phyloP scores from a whole-genome alignment of 208 protist species.

The Acanthamoeba sp. region DNA sequence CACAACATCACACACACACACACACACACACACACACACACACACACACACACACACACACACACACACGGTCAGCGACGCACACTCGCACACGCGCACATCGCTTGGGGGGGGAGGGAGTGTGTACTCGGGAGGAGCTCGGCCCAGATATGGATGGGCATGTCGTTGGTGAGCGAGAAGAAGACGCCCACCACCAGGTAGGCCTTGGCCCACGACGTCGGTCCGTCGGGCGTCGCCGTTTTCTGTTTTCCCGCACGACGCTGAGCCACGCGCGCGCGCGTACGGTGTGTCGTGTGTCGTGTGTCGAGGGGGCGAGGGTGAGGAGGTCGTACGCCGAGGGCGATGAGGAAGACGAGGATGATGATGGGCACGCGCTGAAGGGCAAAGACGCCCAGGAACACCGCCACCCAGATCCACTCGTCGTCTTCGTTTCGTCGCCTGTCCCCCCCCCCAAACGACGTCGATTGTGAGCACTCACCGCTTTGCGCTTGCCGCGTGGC shows the following conservation, averaged over 20 bases:
- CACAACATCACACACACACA: neutral
- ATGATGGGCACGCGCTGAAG: constrained; percentile 80
- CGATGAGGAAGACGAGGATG: constrained; percentile 76
- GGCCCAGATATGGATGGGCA: constrained; percentile 81
- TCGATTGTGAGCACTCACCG: constrained; percentile 61
- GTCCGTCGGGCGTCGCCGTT: constrained; percentile 61
- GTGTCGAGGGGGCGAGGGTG: neutral
- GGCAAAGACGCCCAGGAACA: constrained; percentile 76
- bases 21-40: neutral
- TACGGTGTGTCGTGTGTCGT: neutral
- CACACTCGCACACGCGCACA: neutral
- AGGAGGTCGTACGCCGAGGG: constrained; percentile 39
- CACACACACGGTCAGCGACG: neutral
- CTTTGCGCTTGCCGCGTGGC: too few species aligned
- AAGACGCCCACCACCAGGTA: constrained; percentile 76
- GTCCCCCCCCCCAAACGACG: neutral
- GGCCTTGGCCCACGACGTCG: constrained; percentile 74
- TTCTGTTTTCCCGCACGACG: too few species aligned
- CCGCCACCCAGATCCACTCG: constrained; percentile 34
- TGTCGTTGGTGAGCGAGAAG: constrained; percentile 79
- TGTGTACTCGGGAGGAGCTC: constrained; percentile 74
- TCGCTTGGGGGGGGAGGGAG: too few species aligned
- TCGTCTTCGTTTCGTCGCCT: neutral
- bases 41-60: neutral
- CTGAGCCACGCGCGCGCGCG: too few species aligned